These are phyloP conservation scores for Asterochloris erici DNA, from an alignment of 139 green algal species.

Conservation along the genomic window DNA sequence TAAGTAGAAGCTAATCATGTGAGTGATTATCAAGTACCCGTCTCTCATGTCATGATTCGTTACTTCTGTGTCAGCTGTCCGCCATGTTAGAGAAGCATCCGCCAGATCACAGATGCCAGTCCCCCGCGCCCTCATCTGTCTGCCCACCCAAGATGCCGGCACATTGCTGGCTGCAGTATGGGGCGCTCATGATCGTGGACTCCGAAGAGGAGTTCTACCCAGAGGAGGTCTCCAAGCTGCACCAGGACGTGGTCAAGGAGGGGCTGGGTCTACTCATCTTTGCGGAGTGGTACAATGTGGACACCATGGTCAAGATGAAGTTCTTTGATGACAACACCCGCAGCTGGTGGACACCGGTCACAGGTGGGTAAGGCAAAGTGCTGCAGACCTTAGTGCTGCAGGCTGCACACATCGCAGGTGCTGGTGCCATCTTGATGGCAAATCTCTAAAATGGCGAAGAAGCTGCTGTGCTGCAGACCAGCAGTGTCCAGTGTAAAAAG, in stretches of 20 bases:
- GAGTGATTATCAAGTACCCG: no score
- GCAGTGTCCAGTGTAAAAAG: no score
- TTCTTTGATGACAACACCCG: conserved; percentile 99
- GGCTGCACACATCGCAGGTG: no score
- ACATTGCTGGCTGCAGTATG: conserved; percentile 61
- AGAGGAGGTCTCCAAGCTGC: conserved; percentile 83
- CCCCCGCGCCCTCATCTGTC: not conserved
- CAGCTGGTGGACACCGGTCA: conserved; percentile 80
- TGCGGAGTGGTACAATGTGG: conserved; percentile 94
- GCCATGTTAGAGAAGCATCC: no score
- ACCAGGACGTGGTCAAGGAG: conserved; percentile 58
- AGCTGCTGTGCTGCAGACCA: no score
- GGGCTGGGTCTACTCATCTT: conserved; percentile 87
- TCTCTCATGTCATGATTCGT: no score
- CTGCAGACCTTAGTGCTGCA: no score
- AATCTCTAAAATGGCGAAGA: no score
- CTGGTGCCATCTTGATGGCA: no score
- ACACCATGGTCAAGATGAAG: conserved; percentile 75
- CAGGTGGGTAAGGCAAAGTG: conserved; percentile 33
- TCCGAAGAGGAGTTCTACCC: conserved; percentile 90
- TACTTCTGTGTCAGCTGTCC: no score
- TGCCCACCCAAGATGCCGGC: not conserved
- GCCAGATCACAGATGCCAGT: not conserved
- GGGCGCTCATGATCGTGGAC: conserved; percentile 85
- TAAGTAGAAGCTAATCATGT: no score